A percentile compares a stretch with the other conserved stretches of the same genome.
Conservation (phyloP, 2,329 filamentous ascomycete genomes). For the Emmonsiellopsis sp. region DNA sequence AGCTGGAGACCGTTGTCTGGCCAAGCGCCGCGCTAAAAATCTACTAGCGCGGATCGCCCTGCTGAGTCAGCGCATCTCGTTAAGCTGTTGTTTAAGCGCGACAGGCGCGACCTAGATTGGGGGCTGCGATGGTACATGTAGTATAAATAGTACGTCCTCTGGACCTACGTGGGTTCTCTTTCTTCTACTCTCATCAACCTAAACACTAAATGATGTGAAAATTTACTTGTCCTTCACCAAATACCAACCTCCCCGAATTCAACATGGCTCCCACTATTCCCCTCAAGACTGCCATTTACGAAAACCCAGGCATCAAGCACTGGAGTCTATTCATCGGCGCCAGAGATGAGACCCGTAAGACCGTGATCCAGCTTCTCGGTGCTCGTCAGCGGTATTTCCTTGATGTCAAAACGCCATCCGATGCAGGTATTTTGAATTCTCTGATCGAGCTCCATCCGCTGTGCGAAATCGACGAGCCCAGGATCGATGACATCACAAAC, state of each 20-base stretch:
- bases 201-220: neutral
- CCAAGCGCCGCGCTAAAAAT: too few relatives aligned
- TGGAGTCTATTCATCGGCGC: conserved; percentile 6
- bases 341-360: neutral
- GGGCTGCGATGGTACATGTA: neutral
- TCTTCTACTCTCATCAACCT: neutral
- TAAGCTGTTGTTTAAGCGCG: too few relatives aligned
- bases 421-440: neutral
- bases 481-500: neutral
- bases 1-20: too few relatives aligned
- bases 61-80: too few relatives aligned
- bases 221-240: neutral
- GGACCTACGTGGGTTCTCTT: neutral
- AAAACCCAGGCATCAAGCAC: conserved; percentile 7
- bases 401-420: neutral
- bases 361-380: conserved; percentile 5
- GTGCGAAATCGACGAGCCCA: neutral
- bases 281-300: conserved; percentile 4
- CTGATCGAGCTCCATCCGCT: neutral
- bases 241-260: neutral
- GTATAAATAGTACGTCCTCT: too few relatives aligned
- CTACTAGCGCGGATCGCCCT: too few relatives aligned
- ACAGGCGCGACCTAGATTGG: too few relatives aligned
- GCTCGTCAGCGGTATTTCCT: conserved; percentile 1
- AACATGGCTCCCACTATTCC: conserved; percentile 2